Percentiles rank a stretch among this genome's conserved stretches.
These are phyloP conservation scores for Phytophthora melonis DNA, from an alignment of 352 stramenopile genomes.

Conservation along the genomic window DNA sequence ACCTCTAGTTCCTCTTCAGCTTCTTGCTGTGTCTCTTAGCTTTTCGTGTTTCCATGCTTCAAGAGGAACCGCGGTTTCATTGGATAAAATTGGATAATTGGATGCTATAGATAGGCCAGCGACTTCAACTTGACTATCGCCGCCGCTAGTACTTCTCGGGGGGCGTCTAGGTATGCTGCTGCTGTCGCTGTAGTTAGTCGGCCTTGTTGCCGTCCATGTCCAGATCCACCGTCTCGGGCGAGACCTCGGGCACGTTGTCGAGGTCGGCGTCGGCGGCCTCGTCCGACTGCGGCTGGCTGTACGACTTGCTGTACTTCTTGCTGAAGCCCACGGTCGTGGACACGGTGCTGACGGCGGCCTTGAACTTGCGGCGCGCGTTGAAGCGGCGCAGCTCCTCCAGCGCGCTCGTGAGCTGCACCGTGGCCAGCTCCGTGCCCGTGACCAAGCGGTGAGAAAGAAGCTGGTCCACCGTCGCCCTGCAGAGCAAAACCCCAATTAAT, in stretches of 20 bases:
- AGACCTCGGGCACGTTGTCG: constrained; percentile 23
- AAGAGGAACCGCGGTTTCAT: constrained; percentile 26
- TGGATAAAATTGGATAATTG: constrained; percentile 36
- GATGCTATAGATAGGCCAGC: constrained; percentile 27
- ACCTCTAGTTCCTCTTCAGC: neutral
- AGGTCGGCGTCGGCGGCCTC: constrained; percentile 25
- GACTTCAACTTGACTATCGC: constrained; percentile 26
- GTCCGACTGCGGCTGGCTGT: constrained; percentile 51
- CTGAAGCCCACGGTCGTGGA: constrained; percentile 75
- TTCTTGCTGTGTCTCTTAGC: constrained; percentile 15
- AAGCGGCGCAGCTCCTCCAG: constrained; percentile 93
- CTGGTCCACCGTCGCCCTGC: constrained; percentile 81
- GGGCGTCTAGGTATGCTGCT: neutral
- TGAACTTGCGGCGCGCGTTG: constrained; percentile 96
- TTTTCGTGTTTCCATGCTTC: constrained; percentile 13
- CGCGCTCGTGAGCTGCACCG: constrained; percentile 92
- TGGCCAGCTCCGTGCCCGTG: constrained; percentile 79
- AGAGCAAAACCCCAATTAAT: constrained; percentile 16
- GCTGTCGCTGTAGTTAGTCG: constrained; percentile 10
- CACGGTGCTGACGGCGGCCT: constrained; percentile 92
- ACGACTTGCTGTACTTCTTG: constrained; percentile 78
- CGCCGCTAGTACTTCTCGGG: constrained; percentile 11
- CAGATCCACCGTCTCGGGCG: constrained; percentile 40
- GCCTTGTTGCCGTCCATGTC: constrained; percentile 37
- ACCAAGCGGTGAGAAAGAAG: constrained; percentile 94